Conservation (phyloP, 768 basidiomycete genomes). For the Suillus lakei region DNA sequence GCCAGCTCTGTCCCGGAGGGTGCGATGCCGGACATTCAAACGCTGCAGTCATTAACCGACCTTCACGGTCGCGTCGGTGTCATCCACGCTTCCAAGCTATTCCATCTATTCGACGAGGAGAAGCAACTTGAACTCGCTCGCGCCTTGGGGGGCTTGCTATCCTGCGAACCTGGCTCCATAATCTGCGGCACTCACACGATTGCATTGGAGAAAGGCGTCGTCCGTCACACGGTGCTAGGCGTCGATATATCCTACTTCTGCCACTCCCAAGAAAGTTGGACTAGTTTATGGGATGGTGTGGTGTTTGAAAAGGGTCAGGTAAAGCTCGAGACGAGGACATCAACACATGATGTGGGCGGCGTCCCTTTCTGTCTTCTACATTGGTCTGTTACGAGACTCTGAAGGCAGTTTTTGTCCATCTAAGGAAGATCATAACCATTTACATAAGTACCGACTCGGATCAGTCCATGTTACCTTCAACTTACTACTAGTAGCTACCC, state of each 20-base stretch:
- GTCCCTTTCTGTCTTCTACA: not conserved
- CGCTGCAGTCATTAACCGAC: conserved; percentile 45
- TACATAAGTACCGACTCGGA: not conserved
- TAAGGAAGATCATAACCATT: not conserved
- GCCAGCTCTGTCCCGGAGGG: conserved; percentile 18
- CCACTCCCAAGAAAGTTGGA: conserved; percentile 21
- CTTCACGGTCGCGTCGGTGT: conserved; percentile 49
- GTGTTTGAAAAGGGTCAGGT: conserved; percentile 12
- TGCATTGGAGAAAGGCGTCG: conserved; percentile 11
- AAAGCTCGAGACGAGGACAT: not conserved
- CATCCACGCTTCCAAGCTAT: conserved; percentile 52
- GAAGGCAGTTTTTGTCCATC: not conserved
- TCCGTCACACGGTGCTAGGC: conserved; percentile 8
- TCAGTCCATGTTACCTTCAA: not conserved
- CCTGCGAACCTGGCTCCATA: conserved; percentile 23
- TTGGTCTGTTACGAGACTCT: not conserved
- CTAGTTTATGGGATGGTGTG: conserved; percentile 14
- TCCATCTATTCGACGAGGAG: conserved; percentile 32
- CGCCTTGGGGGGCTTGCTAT: conserved; percentile 22
- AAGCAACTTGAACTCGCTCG: conserved; percentile 21
- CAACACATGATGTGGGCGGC: not conserved
- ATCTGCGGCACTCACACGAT: conserved; percentile 24
- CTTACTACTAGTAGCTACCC: not conserved
- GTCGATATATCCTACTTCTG: conserved; percentile 18
- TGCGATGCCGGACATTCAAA: conserved; percentile 29